Conservation (phyloP, 306 rosid species). For the Lathyrus aphaca region DNA sequence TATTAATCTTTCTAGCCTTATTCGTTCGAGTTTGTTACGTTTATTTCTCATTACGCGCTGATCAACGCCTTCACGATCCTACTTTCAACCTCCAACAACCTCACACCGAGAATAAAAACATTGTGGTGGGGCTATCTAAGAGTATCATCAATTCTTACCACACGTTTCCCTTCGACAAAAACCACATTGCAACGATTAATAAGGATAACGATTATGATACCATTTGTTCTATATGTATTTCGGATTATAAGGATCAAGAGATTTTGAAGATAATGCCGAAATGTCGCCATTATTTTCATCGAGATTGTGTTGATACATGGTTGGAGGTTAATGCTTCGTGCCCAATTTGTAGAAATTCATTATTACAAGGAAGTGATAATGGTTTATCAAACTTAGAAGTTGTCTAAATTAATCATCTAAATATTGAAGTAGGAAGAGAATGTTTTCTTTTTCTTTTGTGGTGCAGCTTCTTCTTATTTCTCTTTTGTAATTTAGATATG, state of each 20-base stretch:
- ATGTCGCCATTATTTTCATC: conserved; percentile 73
- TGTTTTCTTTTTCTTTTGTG: background rate
- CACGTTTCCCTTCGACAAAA: conserved; percentile 50
- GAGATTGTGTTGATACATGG: conserved; percentile 72
- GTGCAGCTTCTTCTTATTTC: background rate
- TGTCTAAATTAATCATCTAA: conserved; percentile 38
- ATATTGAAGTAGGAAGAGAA: background rate
- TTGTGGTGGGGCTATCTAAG: conserved; percentile 49
- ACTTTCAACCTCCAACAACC: background rate
- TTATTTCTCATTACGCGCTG: conserved; percentile 39
- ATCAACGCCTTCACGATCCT: background rate
- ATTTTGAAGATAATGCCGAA: conserved; percentile 75
- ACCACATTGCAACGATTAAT: background rate
- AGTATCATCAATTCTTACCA: conserved; percentile 64
- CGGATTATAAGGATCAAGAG: conserved; percentile 68
- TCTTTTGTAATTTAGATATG: background rate
- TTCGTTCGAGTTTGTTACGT: conserved; percentile 63
- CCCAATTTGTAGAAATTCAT: conserved; percentile 78
- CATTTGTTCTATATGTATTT: conserved; percentile 68
- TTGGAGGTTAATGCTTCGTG: conserved; percentile 77
- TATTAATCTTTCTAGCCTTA: conserved; percentile 57
- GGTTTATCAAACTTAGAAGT: conserved; percentile 43
- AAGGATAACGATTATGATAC: conserved; percentile 16
- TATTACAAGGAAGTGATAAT: conserved; percentile 41
- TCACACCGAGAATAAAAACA: conserved; percentile 1